phyloP scores from a whole-genome alignment of 768 basidiomycete genomes.

The Cyathus striatus region DNA sequence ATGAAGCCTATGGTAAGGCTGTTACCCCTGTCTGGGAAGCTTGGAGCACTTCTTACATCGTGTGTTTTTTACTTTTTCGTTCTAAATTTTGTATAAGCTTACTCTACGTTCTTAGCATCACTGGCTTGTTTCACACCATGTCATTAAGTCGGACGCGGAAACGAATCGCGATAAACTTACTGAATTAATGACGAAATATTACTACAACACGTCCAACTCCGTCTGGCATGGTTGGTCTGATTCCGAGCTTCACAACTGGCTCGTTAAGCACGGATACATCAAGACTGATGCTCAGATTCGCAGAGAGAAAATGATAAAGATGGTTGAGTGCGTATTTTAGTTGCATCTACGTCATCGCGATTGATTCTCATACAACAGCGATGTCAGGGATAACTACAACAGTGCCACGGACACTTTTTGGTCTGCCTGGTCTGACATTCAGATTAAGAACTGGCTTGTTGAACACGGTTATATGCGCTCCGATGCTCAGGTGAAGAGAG shows the following conservation, averaged over 20 bases:
- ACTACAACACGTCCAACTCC: conserved; percentile 53
- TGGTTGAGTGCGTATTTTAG: conserved; percentile 48
- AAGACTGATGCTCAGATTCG: conserved; percentile 63
- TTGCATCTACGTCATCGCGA: background rate
- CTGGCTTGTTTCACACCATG: conserved; percentile 79
- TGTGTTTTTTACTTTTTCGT: conserved; percentile 1
- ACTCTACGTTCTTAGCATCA: conserved; percentile 42
- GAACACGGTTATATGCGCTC: conserved; percentile 61
- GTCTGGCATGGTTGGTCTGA: conserved; percentile 75
- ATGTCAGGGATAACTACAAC: conserved; percentile 59
- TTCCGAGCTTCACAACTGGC: conserved; percentile 71
- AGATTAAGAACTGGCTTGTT: conserved; percentile 69
- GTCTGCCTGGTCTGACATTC: conserved; percentile 68
- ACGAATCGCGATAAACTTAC: conserved; percentile 60
- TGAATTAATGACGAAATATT: conserved; percentile 71
- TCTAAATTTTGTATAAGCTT: background rate
- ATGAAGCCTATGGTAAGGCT: conserved; percentile 57
- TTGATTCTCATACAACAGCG: background rate
- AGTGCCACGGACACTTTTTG: conserved; percentile 57
- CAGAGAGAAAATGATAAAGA: conserved; percentile 73
- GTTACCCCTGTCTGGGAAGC: conserved; percentile 69
- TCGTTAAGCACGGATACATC: conserved; percentile 67
- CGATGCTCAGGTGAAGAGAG: conserved; percentile 62
- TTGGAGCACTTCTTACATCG: conserved; percentile 75
- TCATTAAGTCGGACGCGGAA: conserved; percentile 51